A percentile compares a stretch with the other conserved stretches of the same genome.
Evolutionary conservation across 345 rosid genomes (phyloP).

Genomic region (Boechera retrofracta): DNA sequence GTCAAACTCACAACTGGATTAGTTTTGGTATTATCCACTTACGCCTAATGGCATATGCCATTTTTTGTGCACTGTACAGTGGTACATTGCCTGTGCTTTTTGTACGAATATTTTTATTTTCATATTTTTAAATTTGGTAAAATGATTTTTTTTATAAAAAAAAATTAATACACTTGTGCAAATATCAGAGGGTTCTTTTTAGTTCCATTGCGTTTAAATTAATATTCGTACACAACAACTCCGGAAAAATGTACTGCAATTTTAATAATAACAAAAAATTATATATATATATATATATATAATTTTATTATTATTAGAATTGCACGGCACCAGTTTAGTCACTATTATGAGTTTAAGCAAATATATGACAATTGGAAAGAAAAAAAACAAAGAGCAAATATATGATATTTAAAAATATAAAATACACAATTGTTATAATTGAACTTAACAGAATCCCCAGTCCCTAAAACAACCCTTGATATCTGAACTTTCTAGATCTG

Average conservation of each 20-base stretch:
- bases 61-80: constrained; percentile 22
- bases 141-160: background rate
- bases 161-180: background rate
- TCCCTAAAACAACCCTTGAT: background rate
- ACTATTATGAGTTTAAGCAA: background rate
- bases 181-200: background rate
- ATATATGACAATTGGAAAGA: background rate
- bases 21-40: constrained; percentile 36
- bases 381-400: background rate
- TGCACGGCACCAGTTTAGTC: too few species aligned
- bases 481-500: constrained; percentile 39
- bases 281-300: too few species aligned
- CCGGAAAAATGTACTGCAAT: too few species aligned
- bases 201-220: constrained; percentile 7
- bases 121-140: background rate
- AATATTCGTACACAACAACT: too few species aligned
- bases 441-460: constrained; percentile 5
- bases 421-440: background rate
- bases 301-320: too few species aligned
- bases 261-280: too few species aligned
- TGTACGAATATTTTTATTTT: background rate
- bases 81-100: constrained; percentile 17
- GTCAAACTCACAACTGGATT: constrained; percentile 1
- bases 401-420: background rate
- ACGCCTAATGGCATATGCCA: constrained; percentile 39